phyloP scores from a whole-genome alignment of 768 basidiomycete species.

The Boletus tylopilopsis region DNA sequence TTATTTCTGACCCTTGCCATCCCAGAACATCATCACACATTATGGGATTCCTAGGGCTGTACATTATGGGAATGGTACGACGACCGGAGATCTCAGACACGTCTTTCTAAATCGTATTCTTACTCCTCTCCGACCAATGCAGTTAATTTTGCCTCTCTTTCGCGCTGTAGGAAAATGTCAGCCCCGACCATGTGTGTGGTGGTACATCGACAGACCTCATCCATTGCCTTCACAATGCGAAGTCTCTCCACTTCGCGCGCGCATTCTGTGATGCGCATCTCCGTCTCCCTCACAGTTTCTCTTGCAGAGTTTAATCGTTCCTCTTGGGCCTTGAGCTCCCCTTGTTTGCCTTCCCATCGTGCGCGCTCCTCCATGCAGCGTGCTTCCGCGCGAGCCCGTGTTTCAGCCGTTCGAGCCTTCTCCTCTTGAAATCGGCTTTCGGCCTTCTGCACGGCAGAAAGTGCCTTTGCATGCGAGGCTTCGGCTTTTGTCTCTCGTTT shows the following conservation, averaged over 20 bases:
- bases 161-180: slow-evolving; percentile 37
- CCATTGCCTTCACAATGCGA: slow-evolving; percentile 59
- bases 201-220: slow-evolving; percentile 45
- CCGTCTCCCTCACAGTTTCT: slow-evolving; percentile 53
- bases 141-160: slow-evolving; percentile 49
- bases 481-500: slow-evolving; percentile 64
- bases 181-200: not conserved
- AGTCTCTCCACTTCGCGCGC: slow-evolving; percentile 69
- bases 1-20: slow-evolving; percentile 10
- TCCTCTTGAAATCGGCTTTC: slow-evolving; percentile 60
- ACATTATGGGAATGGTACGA: too few species aligned
- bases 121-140: slow-evolving; percentile 30
- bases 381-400: slow-evolving; percentile 44
- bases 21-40: slow-evolving; percentile 1
- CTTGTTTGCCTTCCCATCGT: slow-evolving; percentile 50
- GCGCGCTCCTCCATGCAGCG: slow-evolving; percentile 53
- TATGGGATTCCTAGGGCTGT: too few species aligned
- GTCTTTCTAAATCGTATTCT: too few species aligned
- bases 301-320: slow-evolving; percentile 49
- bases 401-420: slow-evolving; percentile 51
- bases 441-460: slow-evolving; percentile 57
- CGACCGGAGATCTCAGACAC: too few species aligned
- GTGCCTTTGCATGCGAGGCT: slow-evolving; percentile 47
- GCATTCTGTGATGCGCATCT: slow-evolving; percentile 64
- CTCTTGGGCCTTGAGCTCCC: slow-evolving; percentile 43